Base-by-base conservation (phyloP, 2,329 filamentous ascomycete genomes). In the Calonectria ilicicola region DNA sequence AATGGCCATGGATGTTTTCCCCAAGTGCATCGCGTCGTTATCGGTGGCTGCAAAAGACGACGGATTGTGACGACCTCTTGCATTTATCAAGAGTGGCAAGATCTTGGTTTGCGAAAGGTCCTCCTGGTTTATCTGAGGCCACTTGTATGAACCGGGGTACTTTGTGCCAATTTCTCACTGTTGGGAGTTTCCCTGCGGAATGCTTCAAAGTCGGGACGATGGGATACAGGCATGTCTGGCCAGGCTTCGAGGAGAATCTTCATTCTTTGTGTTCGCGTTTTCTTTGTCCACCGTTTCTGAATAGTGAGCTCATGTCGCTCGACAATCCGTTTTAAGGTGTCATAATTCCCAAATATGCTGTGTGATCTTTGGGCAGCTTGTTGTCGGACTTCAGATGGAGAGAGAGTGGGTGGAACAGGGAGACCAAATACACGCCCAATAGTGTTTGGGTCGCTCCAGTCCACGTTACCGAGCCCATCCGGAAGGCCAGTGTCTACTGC, bases 91-190 rank as follows among this genome's bases (percentile, higher is more conserved):
- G 8, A 92, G 79, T 0, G 85, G 83, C 10, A 92, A 76, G 0
- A 81, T 71, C 60, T 85, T 87, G 0, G 84, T 78, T 26, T 86
- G 82, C 0, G 76, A 65, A 0, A 92, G 81, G 75, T 92, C 90
- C 67, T 92, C 88, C 47, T 89, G 82, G 74, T 92, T 92, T 78
- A 92, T 86, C 56, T 87, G 84, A 0, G 90, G 90, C 84, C 86
- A 91, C 49, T 89, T 78, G 72, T 82, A 90, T 10, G 81, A 67
- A 7, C 85, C 83, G 9, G 69, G 75, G n/a, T 81, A 76, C 27
- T 76, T 73, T 14, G 77, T 78, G 4, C 76, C 75, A 1, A 35
- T 3, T 4, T 68, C 29, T 6, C 74, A 71, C 38, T 80, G 27
- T 15, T 76, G 21, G 2, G 49, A 15, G 72, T 40, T 17, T 81